These are phyloP conservation scores for Clavaria fumosa DNA, from an alignment of 768 basidiomycete species.

Conservation along the genomic window DNA sequence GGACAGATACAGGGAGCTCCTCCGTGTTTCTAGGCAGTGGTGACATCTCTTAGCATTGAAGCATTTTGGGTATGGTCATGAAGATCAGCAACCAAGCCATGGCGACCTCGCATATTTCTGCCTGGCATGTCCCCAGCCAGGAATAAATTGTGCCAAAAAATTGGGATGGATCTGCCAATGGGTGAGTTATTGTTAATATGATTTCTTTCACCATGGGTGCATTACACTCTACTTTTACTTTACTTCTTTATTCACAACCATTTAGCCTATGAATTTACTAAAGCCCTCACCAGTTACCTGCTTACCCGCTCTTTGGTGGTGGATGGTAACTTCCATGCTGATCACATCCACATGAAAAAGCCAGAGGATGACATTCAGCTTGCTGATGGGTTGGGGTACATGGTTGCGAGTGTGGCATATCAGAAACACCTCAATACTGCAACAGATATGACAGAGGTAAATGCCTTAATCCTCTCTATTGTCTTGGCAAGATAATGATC, in stretches of 20 bases:
- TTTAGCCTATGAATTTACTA: no score
- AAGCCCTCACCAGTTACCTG: neutral
- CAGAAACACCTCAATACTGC: constrained; percentile 10
- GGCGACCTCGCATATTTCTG: constrained; percentile 4
- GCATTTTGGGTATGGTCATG: constrained; percentile 1
- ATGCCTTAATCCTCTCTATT: neutral
- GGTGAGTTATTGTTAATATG: neutral
- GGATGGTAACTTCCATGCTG: constrained; percentile 18
- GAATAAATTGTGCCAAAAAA: constrained; percentile 7
- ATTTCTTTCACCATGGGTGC: no score
- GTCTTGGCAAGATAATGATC: neutral
- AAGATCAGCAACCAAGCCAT: neutral
- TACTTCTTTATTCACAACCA: no score
- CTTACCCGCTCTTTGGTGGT: constrained; percentile 8
- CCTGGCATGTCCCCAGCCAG: constrained; percentile 7
- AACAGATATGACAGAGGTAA: constrained; percentile 1
- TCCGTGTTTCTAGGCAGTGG: constrained; percentile 4
- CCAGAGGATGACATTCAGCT: constrained; percentile 15
- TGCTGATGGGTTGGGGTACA: constrained; percentile 15
- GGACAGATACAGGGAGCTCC: constrained; percentile 5
- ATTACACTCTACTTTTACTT: no score
- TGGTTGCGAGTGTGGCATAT: constrained; percentile 13
- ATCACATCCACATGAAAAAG: constrained; percentile 15
- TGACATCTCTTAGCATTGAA: constrained; percentile 1
- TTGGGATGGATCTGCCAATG: neutral